Evolutionary conservation across 805 yeast genomes (phyloP), one percentile per base, ranked within the genome.

Genomic region (Yamadazyma tumulicola): DNA sequence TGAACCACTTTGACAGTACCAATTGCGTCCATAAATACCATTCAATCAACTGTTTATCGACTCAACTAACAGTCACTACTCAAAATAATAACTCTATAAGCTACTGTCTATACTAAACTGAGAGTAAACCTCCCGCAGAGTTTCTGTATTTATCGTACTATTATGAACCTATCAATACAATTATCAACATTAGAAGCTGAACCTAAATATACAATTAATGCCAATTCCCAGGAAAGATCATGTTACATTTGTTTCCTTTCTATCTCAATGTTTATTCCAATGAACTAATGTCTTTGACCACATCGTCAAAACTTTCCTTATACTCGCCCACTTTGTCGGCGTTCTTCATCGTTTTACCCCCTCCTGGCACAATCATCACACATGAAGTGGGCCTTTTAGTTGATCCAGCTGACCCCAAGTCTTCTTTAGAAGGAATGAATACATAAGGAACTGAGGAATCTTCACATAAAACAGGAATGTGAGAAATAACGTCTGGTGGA

Each of bases 321-420:
- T 93, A 93, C 56, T 91, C 97, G 46, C 79, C 76, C 44, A 77
- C 86, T 52, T 67, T 67, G 48, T 66, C 71, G 45, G 87, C 77
- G 50, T 78, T 81, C 63, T 81, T 83, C 70, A 80, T 83, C 55
- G 85, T 75, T 63, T 79, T 77, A 41, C 89, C 88, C 37, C 95
- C 95, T 39, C 96, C 96, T 52, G 99, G 98, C 36, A 89, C 93
- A 51, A 93, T 77, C 87, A 93, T 86, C 19, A 93, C 96, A 61
- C 95, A 89, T 24, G 97, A 87, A 24, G 99, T 93, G 50, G 98
- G 97, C 74, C 99, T 84, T 74, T 93, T 93, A 38, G 98, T 93
- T 43, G 97, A 95, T 57, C 97, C 97, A 17, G 99, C 98, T 45
- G 95, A 85, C 22, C 99, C 99, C 48, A 93, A 76, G 59, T 93